Base-by-base conservation (phyloP, 2,329 filamentous ascomycete species). In the Thelonectria olida region DNA sequence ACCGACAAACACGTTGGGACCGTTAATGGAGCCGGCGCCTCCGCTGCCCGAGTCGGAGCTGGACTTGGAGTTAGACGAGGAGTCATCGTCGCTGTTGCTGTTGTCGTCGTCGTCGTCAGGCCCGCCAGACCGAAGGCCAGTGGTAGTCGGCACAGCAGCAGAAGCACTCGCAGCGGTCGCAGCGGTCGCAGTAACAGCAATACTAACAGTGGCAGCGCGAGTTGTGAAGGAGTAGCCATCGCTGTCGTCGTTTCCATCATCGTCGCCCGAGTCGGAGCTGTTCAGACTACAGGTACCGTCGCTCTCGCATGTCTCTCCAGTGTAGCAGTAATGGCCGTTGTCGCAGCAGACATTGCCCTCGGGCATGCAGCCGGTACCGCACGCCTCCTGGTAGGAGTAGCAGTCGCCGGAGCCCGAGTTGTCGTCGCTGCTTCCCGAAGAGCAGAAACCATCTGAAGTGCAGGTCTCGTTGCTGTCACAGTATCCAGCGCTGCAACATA, bases 381-480 rank as follows among this genome's bases (percentile, higher is more conserved):
- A 74, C 2, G 25, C 17, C 44, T 66, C 67, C 38, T 72, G 59
- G 27, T 53, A 62, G 28, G 60, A 60, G 13, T 61, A 54, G 48
- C 70, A 71, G 25, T 50, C 64, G 22, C 53, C 61, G 1, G 60
- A 64, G 48, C 56, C 36, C 7, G 61, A 62, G 5, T 61, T 63
- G 41, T 53, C 55, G 7, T 59, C 53, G 47, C 62, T 45, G 42
- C 62, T 39, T 2, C 56, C 62, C 2, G 20, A 19, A 3, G 52
- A 45, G 39, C 74, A 77, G 27, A 45, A 58, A 2, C 66, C 65
- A 10, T 71, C 60, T 2, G 57, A 20, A 1, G 64, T 69, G 54
- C 75, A 77, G 5, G 57, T 65, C 41, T 75, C 57, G 22, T 74
- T 74, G n/a, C 65, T 63, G 8, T 73, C 63, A 51, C 76, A 78